Percentiles rank a stretch among this genome's conserved stretches.
Conservation (phyloP, 495 filamentous ascomycete genomes). For the Aspergillus conjunctus region DNA sequence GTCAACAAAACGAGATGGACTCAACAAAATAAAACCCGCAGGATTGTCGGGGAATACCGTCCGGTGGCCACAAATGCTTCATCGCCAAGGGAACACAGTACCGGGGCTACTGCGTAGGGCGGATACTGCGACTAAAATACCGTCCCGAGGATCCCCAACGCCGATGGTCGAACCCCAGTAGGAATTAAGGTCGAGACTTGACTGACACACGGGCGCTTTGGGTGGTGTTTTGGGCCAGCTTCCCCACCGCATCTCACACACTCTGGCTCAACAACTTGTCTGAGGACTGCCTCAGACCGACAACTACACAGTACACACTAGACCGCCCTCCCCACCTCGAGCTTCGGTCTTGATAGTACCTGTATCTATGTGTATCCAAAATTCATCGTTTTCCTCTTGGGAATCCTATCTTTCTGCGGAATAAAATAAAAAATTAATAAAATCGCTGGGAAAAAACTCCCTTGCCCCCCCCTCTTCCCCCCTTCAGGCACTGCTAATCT, state of each 20-base stretch:
- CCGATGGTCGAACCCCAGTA: slow-evolving; percentile 17
- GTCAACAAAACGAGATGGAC: slow-evolving; percentile 9
- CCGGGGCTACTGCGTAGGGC: slow-evolving; percentile 34
- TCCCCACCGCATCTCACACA: slow-evolving; percentile 5
- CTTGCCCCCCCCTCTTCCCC: background rate
- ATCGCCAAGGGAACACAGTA: slow-evolving; percentile 21
- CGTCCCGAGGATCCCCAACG: slow-evolving; percentile 29
- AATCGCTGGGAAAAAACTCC: slow-evolving; percentile 8
- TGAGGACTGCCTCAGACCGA: slow-evolving; percentile 1
- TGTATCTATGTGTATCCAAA: slow-evolving; percentile 16
- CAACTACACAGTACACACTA: background rate
- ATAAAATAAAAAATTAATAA: background rate
- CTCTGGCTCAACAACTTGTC: slow-evolving; percentile 1
- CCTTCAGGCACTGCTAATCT: slow-evolving; percentile 7
- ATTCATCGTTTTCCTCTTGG: background rate
- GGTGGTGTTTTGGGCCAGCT: background rate
- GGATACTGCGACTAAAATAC: slow-evolving; percentile 30
- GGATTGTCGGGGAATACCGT: slow-evolving; percentile 14
- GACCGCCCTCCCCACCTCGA: slow-evolving; percentile 1
- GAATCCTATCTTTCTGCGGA: background rate
- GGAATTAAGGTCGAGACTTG: slow-evolving; percentile 21
- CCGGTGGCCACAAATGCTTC: background rate
- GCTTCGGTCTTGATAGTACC: slow-evolving; percentile 9
- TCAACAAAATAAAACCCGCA: slow-evolving; percentile 17
- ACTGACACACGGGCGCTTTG: slow-evolving; percentile 18